Base-by-base conservation (phyloP, 768 basidiomycete species). In the Dentipellis sp. region DNA sequence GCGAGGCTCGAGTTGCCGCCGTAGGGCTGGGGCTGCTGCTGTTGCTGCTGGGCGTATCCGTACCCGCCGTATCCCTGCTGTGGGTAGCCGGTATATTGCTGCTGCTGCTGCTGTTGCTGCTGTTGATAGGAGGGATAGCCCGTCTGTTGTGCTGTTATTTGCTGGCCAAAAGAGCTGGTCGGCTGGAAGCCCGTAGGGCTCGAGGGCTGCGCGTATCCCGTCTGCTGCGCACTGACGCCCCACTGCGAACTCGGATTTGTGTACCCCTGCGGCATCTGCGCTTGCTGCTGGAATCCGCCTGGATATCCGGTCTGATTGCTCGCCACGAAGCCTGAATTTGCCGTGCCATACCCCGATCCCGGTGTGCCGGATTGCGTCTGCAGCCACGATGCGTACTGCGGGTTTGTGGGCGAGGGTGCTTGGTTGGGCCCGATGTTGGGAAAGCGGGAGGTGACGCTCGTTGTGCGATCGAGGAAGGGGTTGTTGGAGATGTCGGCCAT, bases 381-480 rank as follows among this genome's bases (percentile, higher is more conserved):
- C 29, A 65, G 54, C 77, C 75, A 79, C 45, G 70, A 67, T 1
- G 74, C 71, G 64, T 70, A 78, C 55, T 45, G 62, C 59, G 55
- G 58, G 57, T 48, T 60, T 4, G 53, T 53, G 58, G 17, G 62
- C 50, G 53, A 40, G 40, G 55, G 62, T 59, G 52, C 52, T 12
- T 52, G 39, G 17, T 61, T 45, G 53, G 62, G 65, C 38, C 74
- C 74, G 63, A 91, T 74, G 65, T 85, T 84, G 37, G 88, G 88
- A 63, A 76, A 90, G 58, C 88, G 80, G 3, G 66, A 58, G 37
- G 63, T 62, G 17, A 69, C 66, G 58, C 67, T 68, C 5, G 71
- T 59, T 1, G 79, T 74, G 59, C 80, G 78, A 49, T 76, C 72
- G 63, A 82, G 71, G 69, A 90, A 89, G 0, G 88, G 88, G 62